A percentile compares a stretch with the other conserved stretches of the same genome.
phyloP scores from a whole-genome alignment of 2,329 filamentous ascomycete genomes.

The Pseudophaeomoniella oleicola region DNA sequence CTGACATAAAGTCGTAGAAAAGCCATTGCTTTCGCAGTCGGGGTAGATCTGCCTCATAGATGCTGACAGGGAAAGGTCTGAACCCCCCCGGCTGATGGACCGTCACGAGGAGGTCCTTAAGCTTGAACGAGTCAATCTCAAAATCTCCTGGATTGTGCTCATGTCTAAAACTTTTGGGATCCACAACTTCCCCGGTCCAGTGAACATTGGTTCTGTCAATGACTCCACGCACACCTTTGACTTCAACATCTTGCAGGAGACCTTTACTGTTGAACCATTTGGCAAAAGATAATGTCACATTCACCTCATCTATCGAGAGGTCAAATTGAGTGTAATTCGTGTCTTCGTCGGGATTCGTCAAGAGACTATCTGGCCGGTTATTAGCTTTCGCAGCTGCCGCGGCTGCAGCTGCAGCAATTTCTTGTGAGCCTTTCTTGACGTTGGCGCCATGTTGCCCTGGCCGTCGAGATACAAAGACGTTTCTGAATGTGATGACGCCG shows the following conservation, averaged over 20 bases:
- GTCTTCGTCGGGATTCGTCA: slow-evolving; percentile 48
- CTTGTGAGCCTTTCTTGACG: slow-evolving; percentile 83
- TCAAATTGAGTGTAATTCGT: slow-evolving; percentile 98
- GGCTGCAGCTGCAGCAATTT: slow-evolving; percentile 69
- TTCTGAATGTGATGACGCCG: slow-evolving; percentile 90
- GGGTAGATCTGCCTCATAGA: slow-evolving; percentile 88
- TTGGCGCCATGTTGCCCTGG: slow-evolving; percentile 65
- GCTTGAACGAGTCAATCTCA: slow-evolving; percentile 90
- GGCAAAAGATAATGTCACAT: slow-evolving; percentile 91
- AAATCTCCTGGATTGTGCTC: slow-evolving; percentile 86
- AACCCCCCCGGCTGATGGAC: slow-evolving; percentile 82
- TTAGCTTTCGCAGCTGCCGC: slow-evolving; percentile 52
- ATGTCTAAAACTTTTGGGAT: slow-evolving; percentile 78
- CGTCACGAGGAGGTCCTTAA: slow-evolving; percentile 84
- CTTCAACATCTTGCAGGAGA: slow-evolving; percentile 76
- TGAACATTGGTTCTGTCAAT: slow-evolving; percentile 75
- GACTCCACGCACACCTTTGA: slow-evolving; percentile 84
- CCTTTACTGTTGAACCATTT: slow-evolving; percentile 99
- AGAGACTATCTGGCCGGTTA: slow-evolving; percentile 6
- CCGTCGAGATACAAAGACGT: slow-evolving; percentile 85
- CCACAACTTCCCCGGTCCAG: slow-evolving; percentile 53
- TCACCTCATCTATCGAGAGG: slow-evolving; percentile 83
- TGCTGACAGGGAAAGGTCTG: slow-evolving; percentile 88
- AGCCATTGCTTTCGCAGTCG: slow-evolving; percentile 90
- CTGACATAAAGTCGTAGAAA: slow-evolving; percentile 92